A percentile compares a stretch with the other conserved stretches of the same genome.
phyloP scores from a whole-genome alignment of 2,329 filamentous ascomycete genomes.

The Pseudogymnoascus sp. region DNA sequence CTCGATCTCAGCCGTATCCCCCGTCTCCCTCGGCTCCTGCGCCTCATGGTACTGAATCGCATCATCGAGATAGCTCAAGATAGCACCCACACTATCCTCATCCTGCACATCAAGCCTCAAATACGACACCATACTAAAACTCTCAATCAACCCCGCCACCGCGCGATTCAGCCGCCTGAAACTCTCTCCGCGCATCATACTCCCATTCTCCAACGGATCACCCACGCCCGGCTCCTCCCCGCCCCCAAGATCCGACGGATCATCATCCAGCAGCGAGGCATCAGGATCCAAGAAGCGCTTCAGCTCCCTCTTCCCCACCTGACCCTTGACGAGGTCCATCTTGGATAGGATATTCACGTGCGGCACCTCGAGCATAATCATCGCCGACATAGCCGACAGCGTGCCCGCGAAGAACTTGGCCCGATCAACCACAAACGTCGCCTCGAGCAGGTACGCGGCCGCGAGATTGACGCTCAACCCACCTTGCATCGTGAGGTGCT shows the following conservation, averaged over 20 bases:
- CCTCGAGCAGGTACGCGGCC: constrained; percentile 88
- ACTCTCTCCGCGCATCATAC: constrained; percentile 71
- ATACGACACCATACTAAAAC: constrained; percentile 97
- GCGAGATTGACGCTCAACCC: constrained; percentile 84
- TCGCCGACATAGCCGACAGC: constrained; percentile 92
- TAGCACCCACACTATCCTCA: constrained; percentile 78
- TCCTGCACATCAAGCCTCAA: constrained; percentile 81
- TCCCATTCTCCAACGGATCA: constrained; percentile 50
- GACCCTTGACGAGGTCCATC: constrained; percentile 92
- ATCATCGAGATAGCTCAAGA: constrained; percentile 89
- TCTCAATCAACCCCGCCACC: constrained; percentile 85
- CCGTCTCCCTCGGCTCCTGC: constrained; percentile 79
- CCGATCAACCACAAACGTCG: constrained; percentile 88
- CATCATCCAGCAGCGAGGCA: constrained; percentile 70
- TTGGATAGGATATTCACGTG: constrained; percentile 96
- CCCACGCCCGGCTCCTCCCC: constrained; percentile 40
- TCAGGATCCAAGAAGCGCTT: constrained; percentile 88
- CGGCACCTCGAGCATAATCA: constrained; percentile 96
- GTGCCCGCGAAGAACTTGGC: constrained; percentile 97
- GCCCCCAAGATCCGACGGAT: constrained; percentile 42
- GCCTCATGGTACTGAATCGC: constrained; percentile 89
- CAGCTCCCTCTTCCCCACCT: constrained; percentile 76
- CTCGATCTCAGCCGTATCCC: constrained; percentile 51
- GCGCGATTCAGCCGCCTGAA: constrained; percentile 80
- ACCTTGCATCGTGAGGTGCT: constrained; percentile 69